phyloP scores from a whole-genome alignment of 2,329 filamentous ascomycete genomes.

The Ophiostoma novo-ulmi region DNA sequence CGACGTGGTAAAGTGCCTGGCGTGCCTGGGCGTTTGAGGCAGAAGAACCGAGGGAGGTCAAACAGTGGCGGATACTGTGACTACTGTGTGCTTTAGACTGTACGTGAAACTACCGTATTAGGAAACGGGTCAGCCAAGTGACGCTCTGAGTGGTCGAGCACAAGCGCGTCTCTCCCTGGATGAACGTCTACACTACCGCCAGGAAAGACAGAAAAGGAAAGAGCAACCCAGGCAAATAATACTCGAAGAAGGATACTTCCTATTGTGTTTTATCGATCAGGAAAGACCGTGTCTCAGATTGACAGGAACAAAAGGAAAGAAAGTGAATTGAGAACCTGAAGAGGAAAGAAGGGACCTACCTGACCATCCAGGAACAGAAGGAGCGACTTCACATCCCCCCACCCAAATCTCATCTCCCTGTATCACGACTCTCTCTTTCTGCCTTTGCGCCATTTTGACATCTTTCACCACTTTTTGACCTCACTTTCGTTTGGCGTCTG shows the following conservation, averaged over 20 bases:
- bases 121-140: background rate
- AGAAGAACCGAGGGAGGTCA: background rate
- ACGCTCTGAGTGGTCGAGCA: background rate
- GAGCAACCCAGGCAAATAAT: background rate
- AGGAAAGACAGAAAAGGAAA: background rate
- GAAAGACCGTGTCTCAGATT: background rate
- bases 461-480: background rate
- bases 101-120: background rate
- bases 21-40: background rate
- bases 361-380: conserved; percentile 5
- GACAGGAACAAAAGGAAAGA: conserved; percentile 4
- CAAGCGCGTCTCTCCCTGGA: conserved; percentile 11
- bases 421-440: background rate
- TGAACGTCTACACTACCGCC: background rate
- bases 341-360: background rate
- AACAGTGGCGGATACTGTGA: background rate
- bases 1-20: background rate
- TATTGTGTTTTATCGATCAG: background rate
- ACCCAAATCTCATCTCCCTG: conserved; percentile 5
- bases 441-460: background rate
- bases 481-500: background rate
- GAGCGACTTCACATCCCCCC: conserved; percentile 6
- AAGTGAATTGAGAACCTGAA: background rate
- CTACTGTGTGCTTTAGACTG: background rate
- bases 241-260: background rate